phyloP scores from a whole-genome alignment of 208 protist species.

The Naegleria lovaniensis region DNA sequence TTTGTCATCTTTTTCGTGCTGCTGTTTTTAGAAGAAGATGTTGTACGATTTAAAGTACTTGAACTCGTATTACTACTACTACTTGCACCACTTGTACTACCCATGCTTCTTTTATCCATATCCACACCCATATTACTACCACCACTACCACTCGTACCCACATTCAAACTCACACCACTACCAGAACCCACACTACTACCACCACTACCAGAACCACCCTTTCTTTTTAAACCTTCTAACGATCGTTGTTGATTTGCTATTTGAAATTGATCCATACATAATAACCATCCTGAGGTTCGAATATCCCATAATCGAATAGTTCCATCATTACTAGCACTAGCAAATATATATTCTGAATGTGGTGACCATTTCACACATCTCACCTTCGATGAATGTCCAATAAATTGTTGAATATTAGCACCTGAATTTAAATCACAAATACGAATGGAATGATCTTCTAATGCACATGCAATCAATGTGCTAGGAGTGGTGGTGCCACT shows the following conservation, averaged over 20 bases:
- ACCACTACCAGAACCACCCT: too few species aligned
- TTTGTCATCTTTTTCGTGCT: too few species aligned
- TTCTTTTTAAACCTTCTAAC: too few species aligned
- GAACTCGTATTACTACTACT: too few species aligned
- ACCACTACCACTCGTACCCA: neutral
- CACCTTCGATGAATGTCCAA: neutral
- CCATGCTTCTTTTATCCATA: neutral
- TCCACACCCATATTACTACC: neutral
- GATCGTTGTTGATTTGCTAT: too few species aligned
- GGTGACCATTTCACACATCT: neutral
- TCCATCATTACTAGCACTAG: neutral
- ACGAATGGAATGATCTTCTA: neutral
- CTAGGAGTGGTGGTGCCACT: too few species aligned
- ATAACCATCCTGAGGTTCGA: neutral
- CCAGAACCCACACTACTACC: too few species aligned
- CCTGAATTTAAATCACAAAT: constrained; percentile 17
- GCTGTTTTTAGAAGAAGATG: too few species aligned
- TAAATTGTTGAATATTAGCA: neutral
- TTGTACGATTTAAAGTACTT: too few species aligned
- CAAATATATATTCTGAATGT: neutral
- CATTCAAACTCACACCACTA: too few species aligned
- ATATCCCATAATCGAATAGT: constrained; percentile 11
- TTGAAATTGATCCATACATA: neutral
- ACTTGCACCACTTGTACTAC: too few species aligned
- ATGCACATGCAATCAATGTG: neutral